Percentiles rank a stretch among this genome's conserved stretches.
Evolutionary conservation across 2,329 filamentous ascomycete species (phyloP).

Genomic region (Fusarium sp.): DNA sequence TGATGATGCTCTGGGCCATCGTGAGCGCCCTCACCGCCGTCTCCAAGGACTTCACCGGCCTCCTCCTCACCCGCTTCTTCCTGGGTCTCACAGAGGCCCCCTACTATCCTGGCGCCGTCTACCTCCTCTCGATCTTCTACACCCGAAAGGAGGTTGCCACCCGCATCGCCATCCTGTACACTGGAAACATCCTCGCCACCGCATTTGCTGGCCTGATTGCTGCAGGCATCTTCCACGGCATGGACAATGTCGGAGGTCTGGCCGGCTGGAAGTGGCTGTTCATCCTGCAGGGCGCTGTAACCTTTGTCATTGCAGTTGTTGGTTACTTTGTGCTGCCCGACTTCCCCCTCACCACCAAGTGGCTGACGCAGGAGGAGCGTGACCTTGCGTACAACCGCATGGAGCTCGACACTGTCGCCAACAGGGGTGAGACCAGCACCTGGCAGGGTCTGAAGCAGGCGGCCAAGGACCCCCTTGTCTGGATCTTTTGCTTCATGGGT

Average conservation of each 20-base stretch:
- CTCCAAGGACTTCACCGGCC: slow-evolving; percentile 63
- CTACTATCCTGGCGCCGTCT: slow-evolving; percentile 55
- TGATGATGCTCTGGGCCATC: slow-evolving; percentile 65
- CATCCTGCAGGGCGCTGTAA: slow-evolving; percentile 74
- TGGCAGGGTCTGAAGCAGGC: slow-evolving; percentile 62
- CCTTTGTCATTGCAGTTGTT: slow-evolving; percentile 46
- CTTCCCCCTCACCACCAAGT: slow-evolving; percentile 61
- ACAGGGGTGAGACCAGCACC: slow-evolving; percentile 57
- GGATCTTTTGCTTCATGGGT: slow-evolving; percentile 65
- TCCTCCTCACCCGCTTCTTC: slow-evolving; percentile 65
- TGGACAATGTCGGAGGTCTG: slow-evolving; percentile 47
- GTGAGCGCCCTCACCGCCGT: slow-evolving; percentile 64
- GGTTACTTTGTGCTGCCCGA: slow-evolving; percentile 52
- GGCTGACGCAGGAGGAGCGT: slow-evolving; percentile 62
- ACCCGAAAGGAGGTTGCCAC: slow-evolving; percentile 65
- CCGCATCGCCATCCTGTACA: slow-evolving; percentile 62
- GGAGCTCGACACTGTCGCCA: slow-evolving; percentile 63
- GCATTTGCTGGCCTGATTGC: slow-evolving; percentile 63
- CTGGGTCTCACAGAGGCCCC: slow-evolving; percentile 60
- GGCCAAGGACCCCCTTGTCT: slow-evolving; percentile 62
- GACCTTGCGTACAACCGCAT: slow-evolving; percentile 59
- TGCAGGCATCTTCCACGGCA: slow-evolving; percentile 57
- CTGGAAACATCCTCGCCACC: slow-evolving; percentile 55
- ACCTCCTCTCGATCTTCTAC: slow-evolving; percentile 69
- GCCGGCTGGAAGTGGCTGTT: slow-evolving; percentile 66